Evolutionary conservation across 129 eudicot genomes (phyloP).

Genomic region (Centella asiatica): DNA sequence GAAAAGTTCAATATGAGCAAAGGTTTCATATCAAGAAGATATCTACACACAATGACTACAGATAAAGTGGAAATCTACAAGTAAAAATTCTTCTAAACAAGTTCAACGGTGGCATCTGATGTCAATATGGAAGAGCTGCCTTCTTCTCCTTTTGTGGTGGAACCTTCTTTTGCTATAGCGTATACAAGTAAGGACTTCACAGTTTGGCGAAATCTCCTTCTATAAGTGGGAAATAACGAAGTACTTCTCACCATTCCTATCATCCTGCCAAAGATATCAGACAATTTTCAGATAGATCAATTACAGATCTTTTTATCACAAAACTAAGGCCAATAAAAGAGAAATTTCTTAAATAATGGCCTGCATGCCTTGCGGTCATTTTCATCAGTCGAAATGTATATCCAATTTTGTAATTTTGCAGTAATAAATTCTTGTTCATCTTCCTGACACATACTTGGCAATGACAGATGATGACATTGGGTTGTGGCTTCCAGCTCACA

Average conservation of each 20-base stretch:
- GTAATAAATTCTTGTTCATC: no score
- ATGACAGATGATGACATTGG: no score
- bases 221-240: constrained; percentile 77
- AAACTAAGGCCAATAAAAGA: neutral
- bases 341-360: neutral
- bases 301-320: neutral
- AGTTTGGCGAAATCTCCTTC: constrained; percentile 61
- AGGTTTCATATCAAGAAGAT: neutral
- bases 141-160: constrained; percentile 23
- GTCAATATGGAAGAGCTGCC: constrained; percentile 35
- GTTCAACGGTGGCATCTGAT: constrained; percentile 40
- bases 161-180: constrained; percentile 21
- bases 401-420: no score
- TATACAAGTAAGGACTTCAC: constrained; percentile 55
- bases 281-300: neutral
- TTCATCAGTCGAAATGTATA: neutral
- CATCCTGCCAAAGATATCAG: constrained; percentile 56
- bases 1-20: no score
- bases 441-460: no score
- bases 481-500: no score
- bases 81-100: constrained; percentile 29
- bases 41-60: neutral
- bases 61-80: neutral
- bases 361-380: neutral
- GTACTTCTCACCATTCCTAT: constrained; percentile 61